Base-by-base conservation (phyloP, 1,139 yeast species). In the Candida tetrigidarum region DNA sequence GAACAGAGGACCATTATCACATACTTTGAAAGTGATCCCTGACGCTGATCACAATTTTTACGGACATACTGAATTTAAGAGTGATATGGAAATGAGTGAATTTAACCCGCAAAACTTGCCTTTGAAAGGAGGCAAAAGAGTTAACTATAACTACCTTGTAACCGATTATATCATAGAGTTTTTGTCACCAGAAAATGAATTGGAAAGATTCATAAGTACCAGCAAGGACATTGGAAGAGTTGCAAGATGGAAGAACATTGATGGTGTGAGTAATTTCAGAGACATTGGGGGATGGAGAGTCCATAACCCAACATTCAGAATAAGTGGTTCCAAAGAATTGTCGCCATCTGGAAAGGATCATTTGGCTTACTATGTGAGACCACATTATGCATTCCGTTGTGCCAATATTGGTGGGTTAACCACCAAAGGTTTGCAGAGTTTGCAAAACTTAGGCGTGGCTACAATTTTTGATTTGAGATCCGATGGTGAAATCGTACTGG, bases 11-110 rank as follows among this genome's bases (percentile, higher is more conserved):
- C 73, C 83, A 19, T 55, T 57, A 32, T 58, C 76, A 4, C 93
- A 87, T 56, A 67, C 74, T 9, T 67, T 90, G 46, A 71, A 74
- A 36, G 63, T 89, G 18, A 68, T 92, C 9, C 77, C 80, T 0
- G 73, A 71, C 38, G 96, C 96, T 0, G 93, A 90, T 59, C 97
- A 92, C 63, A 87, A 88, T 57, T 91, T 78, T 57, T 84, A 76
- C 57, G 93, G 95, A 0, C 56, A 59, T 1, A 57, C 58, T 2
- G 62, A 58, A 15, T 71, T 70, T 47, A 59, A 58, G 10, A 63
- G 65, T 19, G 68, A 58, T 5, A 54, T 49, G 12, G 71, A 67
- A 39, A 54, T 51, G 9, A 60, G 56, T 20, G 70, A 64, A 11
- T 55, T 52, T 43, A 78, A 78, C 48, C 75, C 75, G 0, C 49